Evolutionary conservation across 306 rosid genomes (phyloP).

Genomic region (Astragalus glycyphyllos): DNA sequence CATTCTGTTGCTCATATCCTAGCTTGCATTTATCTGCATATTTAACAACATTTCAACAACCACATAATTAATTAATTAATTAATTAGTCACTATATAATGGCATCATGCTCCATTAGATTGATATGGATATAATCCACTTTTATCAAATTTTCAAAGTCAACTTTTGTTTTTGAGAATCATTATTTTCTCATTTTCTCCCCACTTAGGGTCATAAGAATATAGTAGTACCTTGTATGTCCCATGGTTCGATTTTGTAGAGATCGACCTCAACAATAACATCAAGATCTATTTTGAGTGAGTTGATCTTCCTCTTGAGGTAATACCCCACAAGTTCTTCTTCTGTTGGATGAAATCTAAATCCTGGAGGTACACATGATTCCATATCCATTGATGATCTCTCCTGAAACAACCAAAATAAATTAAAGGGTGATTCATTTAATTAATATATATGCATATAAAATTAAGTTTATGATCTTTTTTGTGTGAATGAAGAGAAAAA

Average conservation of each 20-base stretch:
- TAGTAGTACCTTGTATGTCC: slow-evolving; percentile 84
- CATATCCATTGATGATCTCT: slow-evolving; percentile 64
- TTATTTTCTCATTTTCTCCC: not conserved
- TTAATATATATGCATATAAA: not conserved
- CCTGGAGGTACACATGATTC: slow-evolving; percentile 96
- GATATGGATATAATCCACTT: not conserved
- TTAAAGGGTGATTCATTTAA: not conserved
- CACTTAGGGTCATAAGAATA: not conserved
- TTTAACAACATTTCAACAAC: not conserved
- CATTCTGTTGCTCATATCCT: slow-evolving; percentile 78
- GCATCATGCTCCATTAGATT: slow-evolving; percentile 1
- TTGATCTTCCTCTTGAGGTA: slow-evolving; percentile 86
- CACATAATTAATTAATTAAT: not conserved
- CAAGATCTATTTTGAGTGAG: slow-evolving; percentile 74
- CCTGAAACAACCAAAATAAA: slow-evolving; percentile 43
- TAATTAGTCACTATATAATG: not conserved
- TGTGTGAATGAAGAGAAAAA: not conserved
- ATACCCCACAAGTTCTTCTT: slow-evolving; percentile 93
- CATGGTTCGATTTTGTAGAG: slow-evolving; percentile 95
- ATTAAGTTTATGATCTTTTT: not conserved
- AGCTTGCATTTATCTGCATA: slow-evolving; percentile 70
- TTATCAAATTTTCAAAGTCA: slow-evolving; percentile 10
- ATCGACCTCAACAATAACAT: slow-evolving; percentile 85
- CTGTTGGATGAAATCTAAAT: slow-evolving; percentile 98
- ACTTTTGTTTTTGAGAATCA: slow-evolving; percentile 6